Evolutionary conservation across 371 early-diverging fungal genomes (phyloP).

Genomic region (Nematocida major): DNA sequence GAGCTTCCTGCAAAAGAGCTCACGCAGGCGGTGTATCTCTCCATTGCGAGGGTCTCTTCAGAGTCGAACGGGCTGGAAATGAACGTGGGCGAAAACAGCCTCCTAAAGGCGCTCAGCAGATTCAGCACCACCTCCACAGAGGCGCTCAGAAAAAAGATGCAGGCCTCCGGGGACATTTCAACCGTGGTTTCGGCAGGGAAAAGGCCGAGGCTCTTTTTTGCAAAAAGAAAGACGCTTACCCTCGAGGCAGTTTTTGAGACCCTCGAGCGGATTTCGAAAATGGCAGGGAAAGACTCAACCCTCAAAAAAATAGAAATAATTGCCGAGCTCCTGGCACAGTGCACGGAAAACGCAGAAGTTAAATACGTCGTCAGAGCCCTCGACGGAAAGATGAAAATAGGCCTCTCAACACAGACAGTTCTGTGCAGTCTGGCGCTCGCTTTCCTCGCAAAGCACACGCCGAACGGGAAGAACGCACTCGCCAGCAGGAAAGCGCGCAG

Average conservation of each 20-base stretch:
- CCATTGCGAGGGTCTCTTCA: conserved; percentile 66
- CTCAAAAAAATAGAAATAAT: conserved; percentile 75
- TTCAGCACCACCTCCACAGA: conserved; percentile 73
- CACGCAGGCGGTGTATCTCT: conserved; percentile 56
- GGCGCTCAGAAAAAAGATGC: conserved; percentile 73
- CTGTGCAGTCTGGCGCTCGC: conserved; percentile 77
- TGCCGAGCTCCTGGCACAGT: conserved; percentile 69
- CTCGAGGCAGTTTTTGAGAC: conserved; percentile 74
- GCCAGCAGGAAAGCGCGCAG: not conserved
- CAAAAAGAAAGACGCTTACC: conserved; percentile 72
- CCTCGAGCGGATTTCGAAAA: conserved; percentile 75
- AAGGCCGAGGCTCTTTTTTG: conserved; percentile 71
- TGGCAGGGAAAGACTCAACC: conserved; percentile 70
- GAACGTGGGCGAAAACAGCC: conserved; percentile 81
- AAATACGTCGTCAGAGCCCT: conserved; percentile 82
- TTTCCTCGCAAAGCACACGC: conserved; percentile 62
- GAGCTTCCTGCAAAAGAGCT: conserved; percentile 35
- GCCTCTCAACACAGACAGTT: conserved; percentile 86
- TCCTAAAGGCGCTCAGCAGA: conserved; percentile 82
- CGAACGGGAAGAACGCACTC: not conserved
- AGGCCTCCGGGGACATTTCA: conserved; percentile 79
- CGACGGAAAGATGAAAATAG: conserved; percentile 89
- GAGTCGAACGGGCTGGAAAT: conserved; percentile 88
- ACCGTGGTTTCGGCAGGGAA: conserved; percentile 75
- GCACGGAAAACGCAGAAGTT: conserved; percentile 76